These are phyloP conservation scores for Epichloe bromicola DNA, from an alignment of 2,329 filamentous ascomycete species.

Conservation along the genomic window DNA sequence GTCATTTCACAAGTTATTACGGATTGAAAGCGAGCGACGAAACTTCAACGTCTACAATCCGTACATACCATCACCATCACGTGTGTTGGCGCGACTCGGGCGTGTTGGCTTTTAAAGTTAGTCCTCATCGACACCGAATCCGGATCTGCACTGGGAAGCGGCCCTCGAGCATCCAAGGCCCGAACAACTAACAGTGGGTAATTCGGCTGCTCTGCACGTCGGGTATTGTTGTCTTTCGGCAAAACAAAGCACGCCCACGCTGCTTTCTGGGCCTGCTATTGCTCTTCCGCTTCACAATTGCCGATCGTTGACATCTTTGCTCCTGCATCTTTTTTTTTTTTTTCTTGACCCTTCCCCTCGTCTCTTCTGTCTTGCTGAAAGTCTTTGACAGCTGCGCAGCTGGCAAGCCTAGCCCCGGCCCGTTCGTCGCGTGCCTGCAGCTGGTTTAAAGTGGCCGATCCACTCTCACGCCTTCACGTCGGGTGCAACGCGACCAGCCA, in stretches of 20 bases:
- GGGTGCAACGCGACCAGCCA: conserved; percentile 3
- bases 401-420: neutral
- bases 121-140: too few species aligned
- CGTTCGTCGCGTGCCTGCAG: neutral
- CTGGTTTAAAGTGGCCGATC: conserved; percentile 4
- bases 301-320: neutral
- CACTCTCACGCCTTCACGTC: conserved; percentile 3
- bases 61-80: too few species aligned
- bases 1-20: too few species aligned
- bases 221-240: neutral
- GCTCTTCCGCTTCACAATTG: neutral
- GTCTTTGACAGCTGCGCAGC: too few species aligned
- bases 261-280: neutral
- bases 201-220: neutral
- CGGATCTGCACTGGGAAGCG: too few species aligned
- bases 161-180: too few species aligned
- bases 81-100: too few species aligned
- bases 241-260: neutral
- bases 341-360: neutral
- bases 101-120: too few species aligned
- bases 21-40: too few species aligned
- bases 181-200: neutral
- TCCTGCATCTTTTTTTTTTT: neutral
- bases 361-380: neutral
- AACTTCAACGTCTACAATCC: too few species aligned